Base-by-base conservation (phyloP, 169 alveolate species). In the Plasmodium gonderi region DNA sequence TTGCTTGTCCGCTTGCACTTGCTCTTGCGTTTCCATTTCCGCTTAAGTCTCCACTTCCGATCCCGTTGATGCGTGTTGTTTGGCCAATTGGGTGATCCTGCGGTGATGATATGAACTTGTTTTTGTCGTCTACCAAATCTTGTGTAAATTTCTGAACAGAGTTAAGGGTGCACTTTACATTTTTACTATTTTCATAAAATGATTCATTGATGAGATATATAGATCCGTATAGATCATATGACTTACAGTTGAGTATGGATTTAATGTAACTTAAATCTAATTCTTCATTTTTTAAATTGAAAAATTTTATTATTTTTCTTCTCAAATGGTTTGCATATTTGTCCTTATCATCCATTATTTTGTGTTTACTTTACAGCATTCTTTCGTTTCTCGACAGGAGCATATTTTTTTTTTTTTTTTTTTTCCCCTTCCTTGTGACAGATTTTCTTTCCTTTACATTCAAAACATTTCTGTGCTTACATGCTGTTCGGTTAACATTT, bases 251-350 rank as follows among this genome's bases (percentile, higher is more conserved):
- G 4, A 87, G 47, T 6, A 87, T 51, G 8, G 93, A 87, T 38
- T 54, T 75, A n/a, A 87, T 74, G 36, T 87, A 87, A 60, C 36
- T 87, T 7, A 60, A 20, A 20, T 87, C 93, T 29, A 87, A 44
- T 36, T 87, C 93, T 3, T 87, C 89, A 76, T 64, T 87, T 54
- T 87, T 87, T 11, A 87, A 78, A 29, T 87, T 87, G 36, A 87
- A 87, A 31, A 12, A 87, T 87, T 87, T 87, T 51, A 87, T 38
- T 3, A 87, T 87, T 75, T 87, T 87, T 6, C 17, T 75, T 33
- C 89, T 51, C 67, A 87, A 40, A 42, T 75, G 79, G n/a, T 20
- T 74, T 54, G 93, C 93, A 26, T 87, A 87, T 29, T 38, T 74
- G 0, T 54, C 80, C 17, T 75, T 87, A 12, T 47, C 74, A 87